Evolutionary conservation across 148 eudicot species (phyloP).

Genomic region (Amaranthus palmeri): DNA sequence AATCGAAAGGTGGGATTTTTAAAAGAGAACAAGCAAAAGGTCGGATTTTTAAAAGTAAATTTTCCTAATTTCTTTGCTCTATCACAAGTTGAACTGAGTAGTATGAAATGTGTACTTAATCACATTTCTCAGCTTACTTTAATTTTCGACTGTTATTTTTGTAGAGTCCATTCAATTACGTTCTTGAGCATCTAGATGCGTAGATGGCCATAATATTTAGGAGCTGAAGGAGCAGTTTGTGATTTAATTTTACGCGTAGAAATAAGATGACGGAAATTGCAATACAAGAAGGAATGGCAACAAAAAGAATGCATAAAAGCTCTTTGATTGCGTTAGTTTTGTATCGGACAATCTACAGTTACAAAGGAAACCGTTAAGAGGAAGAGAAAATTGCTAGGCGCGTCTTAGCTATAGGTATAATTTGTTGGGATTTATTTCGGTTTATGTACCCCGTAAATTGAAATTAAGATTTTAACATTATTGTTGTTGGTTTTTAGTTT

Average conservation of each 20-base stretch:
- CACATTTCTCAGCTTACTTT: neutral
- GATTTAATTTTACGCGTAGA: neutral
- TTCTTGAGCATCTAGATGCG: slow-evolving; percentile 7
- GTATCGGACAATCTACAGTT: neutral
- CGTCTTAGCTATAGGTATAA: neutral
- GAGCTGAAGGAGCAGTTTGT: neutral
- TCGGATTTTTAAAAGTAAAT: too few species aligned
- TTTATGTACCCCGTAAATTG: too few species aligned
- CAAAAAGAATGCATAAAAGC: slow-evolving; percentile 2
- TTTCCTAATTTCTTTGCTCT: neutral
- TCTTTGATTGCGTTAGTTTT: neutral
- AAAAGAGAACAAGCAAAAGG: too few species aligned
- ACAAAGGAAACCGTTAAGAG: neutral
- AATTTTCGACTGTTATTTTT: slow-evolving; percentile 5
- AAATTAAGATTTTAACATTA: too few species aligned
- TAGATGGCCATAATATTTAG: slow-evolving; percentile 7
- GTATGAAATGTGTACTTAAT: neutral
- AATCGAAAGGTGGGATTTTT: too few species aligned
- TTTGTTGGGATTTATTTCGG: too few species aligned
- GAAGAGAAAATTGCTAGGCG: slow-evolving; percentile 3
- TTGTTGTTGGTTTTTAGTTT: too few species aligned
- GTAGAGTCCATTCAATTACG: slow-evolving; percentile 19
- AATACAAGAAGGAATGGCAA: slow-evolving; percentile 4
- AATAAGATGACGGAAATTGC: slow-evolving; percentile 14
- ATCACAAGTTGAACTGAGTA: neutral